Base-by-base conservation (phyloP, 805 yeast species). In the Tetrapisispora iriomotensis region DNA sequence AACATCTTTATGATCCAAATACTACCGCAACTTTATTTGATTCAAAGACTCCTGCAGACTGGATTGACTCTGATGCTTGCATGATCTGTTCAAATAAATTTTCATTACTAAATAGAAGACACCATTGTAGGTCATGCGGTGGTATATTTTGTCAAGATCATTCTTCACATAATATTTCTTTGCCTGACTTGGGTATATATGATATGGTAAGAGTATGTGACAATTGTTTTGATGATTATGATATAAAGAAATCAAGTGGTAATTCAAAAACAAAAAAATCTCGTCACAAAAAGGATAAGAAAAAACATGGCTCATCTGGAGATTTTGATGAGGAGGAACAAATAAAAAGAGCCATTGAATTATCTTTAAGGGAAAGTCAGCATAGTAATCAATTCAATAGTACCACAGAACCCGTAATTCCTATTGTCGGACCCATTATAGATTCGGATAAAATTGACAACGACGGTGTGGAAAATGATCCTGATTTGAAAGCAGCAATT, bases 41-140 rank as follows among this genome's bases (percentile, higher is more conserved):
- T 51, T 75, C 95, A 2, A 82, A 77, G 45, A 88, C 88, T 4
- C 96, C 98, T 2, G 97, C 98, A 0, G 96, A 87, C 50, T 92
- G 98, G 98, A 79, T 83, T 18, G 98, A 92, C 54, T 82, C 88
- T 9, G 95, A 86, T 50, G 85, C 85, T 3, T 92, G 98, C 61
- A 88, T 92, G 96, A 77, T 85, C 40, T 86, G 96, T 49, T 86
- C 94, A 37, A 75, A 70, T 30, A 65, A 79, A 13, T 92, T 92
- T 55, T 68, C 92, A 1, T 72, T 90, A 56, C 65, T 88, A 44
- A 87, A 84, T 58, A 72, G 98, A 54, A 87, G 90, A 58, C 98
- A 92, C 60, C 98, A 92, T 62, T 92, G 98, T 61, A 72, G 98
- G 38, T 82, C 94, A 38, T 92, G 98, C 64, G 98, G 98, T 19